A percentile compares a stretch with the other conserved stretches of the same genome.
phyloP scores from a whole-genome alignment of 805 yeast genomes.

The Kurtzmaniella fragi region DNA sequence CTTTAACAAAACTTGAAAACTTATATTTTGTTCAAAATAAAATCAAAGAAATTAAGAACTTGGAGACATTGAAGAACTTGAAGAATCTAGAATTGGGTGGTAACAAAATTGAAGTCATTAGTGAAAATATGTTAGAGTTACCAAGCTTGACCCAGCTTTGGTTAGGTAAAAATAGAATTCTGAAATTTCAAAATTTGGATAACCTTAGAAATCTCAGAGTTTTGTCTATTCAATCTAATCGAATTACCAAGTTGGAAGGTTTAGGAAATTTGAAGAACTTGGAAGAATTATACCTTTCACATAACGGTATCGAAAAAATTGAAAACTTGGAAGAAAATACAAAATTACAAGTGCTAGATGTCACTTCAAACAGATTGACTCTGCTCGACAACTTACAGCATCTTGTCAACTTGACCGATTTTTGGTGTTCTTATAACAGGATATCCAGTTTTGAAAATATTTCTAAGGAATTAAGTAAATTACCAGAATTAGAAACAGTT shows the following conservation, averaged over 20 bases:
- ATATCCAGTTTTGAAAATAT: constrained; percentile 66
- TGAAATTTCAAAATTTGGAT: constrained; percentile 56
- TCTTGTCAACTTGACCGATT: constrained; percentile 70
- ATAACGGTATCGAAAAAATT: constrained; percentile 69
- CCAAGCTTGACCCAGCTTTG: constrained; percentile 68
- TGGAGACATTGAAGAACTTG: constrained; percentile 52
- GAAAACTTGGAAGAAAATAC: constrained; percentile 72
- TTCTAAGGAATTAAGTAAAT: constrained; percentile 54
- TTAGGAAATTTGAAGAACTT: constrained; percentile 64
- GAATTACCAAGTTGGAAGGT: constrained; percentile 74
- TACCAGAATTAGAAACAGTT: constrained; percentile 74
- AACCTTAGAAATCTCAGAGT: constrained; percentile 60
- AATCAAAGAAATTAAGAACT: constrained; percentile 64
- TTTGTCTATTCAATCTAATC: constrained; percentile 84
- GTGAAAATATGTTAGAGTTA: constrained; percentile 52
- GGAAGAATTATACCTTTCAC: constrained; percentile 84
- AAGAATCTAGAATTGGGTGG: constrained; percentile 87
- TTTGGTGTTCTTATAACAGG: constrained; percentile 87
- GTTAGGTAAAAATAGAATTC: constrained; percentile 85
- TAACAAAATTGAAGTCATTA: constrained; percentile 57
- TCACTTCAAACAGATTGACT: constrained; percentile 67
- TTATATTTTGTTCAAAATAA: constrained; percentile 87
- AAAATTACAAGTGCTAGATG: constrained; percentile 70
- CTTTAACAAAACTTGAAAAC: constrained; percentile 56
- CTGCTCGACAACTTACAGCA: constrained; percentile 62